phyloP scores from a whole-genome alignment of 2,329 filamentous ascomycete genomes.

The Fusarium sp. region DNA sequence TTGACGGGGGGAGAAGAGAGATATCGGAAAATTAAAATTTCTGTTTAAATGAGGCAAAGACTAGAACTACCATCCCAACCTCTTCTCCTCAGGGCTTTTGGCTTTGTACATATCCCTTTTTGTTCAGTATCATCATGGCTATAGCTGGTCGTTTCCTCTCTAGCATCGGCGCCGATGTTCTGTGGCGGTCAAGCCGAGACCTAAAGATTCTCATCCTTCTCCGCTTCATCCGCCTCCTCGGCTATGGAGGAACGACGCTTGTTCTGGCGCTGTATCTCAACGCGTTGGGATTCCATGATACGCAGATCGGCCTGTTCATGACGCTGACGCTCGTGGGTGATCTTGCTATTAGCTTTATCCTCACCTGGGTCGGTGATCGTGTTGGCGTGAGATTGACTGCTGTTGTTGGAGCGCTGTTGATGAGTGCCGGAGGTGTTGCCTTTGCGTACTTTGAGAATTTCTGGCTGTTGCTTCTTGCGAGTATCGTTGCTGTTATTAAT shows the following conservation, averaged over 20 bases:
- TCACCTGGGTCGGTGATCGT: constrained; percentile 34
- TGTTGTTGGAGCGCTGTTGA: constrained; percentile 24
- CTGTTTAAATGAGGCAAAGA: neutral
- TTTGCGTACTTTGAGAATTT: constrained; percentile 36
- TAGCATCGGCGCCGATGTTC: constrained; percentile 27
- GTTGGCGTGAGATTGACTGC: constrained; percentile 28
- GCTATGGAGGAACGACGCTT: constrained; percentile 36
- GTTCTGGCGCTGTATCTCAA: constrained; percentile 38
- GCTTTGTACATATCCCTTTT: neutral
- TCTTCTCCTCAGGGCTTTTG: too few relatives aligned
- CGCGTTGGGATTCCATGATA: constrained; percentile 27
- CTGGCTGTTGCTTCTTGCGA: constrained; percentile 30
- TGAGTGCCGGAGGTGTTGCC: constrained; percentile 25
- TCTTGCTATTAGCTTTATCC: constrained; percentile 37
- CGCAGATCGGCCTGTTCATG: constrained; percentile 36
- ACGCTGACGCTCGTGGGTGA: constrained; percentile 36
- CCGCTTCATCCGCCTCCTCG: constrained; percentile 32
- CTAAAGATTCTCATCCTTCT: constrained; percentile 34
- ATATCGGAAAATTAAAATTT: neutral
- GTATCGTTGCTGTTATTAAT: constrained; percentile 34
- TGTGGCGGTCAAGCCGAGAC: constrained; percentile 33
- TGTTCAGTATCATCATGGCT: neutral
- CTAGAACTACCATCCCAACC: neutral
- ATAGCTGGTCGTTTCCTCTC: constrained; percentile 13
- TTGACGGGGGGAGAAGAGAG: neutral